Evolutionary conservation across 768 basidiomycete genomes (phyloP).

Genomic region (Russula griseocarnosa): DNA sequence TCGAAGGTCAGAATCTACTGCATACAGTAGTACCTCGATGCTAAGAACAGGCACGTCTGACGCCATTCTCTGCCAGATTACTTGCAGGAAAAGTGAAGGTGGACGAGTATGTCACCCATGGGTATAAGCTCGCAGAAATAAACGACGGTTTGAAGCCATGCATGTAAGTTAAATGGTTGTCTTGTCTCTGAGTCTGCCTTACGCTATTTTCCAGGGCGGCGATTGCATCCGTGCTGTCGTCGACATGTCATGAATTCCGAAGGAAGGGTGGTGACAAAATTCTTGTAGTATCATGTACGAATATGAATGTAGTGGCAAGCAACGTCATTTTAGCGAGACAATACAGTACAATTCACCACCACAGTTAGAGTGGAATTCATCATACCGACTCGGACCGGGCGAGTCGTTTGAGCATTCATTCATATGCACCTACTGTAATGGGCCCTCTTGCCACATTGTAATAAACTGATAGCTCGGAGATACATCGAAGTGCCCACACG

Average conservation of each 20-base stretch:
- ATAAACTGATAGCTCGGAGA: not conserved
- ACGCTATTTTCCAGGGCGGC: conserved; percentile 49
- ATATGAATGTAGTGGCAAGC: not conserved
- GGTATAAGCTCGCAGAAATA: conserved; percentile 66
- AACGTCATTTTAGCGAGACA: not conserved
- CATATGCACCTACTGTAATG: not conserved
- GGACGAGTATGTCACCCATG: conserved; percentile 95
- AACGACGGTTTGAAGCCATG: conserved; percentile 95
- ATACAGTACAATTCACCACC: too few species aligned
- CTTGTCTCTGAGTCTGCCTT: not conserved
- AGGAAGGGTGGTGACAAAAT: not conserved
- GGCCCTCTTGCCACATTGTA: not conserved
- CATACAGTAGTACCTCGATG: not conserved
- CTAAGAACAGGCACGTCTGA: not conserved
- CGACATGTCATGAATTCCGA: conserved; percentile 54
- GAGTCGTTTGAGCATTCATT: too few species aligned
- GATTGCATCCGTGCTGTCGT: conserved; percentile 95
- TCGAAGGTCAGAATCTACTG: conserved; percentile 57
- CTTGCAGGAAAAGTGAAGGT: conserved; percentile 78
- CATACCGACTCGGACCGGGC: not conserved
- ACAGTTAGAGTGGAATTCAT: too few species aligned
- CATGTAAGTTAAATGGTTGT: conserved; percentile 73
- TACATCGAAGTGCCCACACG: too few species aligned
- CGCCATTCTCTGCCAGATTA: conserved; percentile 53
- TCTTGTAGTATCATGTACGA: not conserved